phyloP scores from a whole-genome alignment of 768 basidiomycete species.

The Lactarius pseudohatsudake region DNA sequence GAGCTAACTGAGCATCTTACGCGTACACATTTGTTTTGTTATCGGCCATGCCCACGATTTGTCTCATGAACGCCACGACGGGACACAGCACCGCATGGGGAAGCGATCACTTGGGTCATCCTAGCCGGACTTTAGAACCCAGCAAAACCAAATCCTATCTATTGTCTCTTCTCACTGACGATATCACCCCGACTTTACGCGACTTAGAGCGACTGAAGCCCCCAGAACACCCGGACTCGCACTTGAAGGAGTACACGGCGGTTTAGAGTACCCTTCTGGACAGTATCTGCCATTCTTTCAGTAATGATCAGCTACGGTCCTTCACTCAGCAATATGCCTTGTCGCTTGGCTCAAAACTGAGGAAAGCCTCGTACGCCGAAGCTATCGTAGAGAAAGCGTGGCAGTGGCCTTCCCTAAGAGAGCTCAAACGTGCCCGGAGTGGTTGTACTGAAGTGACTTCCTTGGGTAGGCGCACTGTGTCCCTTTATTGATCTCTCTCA shows the following conservation, averaged over 20 bases:
- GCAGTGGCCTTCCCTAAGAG: slow-evolving; percentile 63
- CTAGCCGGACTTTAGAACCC: slow-evolving; percentile 37
- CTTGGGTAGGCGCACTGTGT: slow-evolving; percentile 42
- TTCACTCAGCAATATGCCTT: slow-evolving; percentile 53
- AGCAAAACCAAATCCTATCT: slow-evolving; percentile 58
- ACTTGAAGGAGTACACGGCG: slow-evolving; percentile 47
- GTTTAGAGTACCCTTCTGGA: slow-evolving; percentile 56
- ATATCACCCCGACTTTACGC: slow-evolving; percentile 49
- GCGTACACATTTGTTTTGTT: too few species aligned
- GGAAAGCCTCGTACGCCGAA: slow-evolving; percentile 45
- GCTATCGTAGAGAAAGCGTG: slow-evolving; percentile 64
- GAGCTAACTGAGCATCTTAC: too few species aligned
- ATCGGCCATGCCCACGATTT: too few species aligned
- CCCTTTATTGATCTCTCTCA: slow-evolving; percentile 6
- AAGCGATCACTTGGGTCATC: not conserved
- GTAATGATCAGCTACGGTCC: slow-evolving; percentile 54
- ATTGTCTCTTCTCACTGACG: slow-evolving; percentile 46
- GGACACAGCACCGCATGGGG: not conserved
- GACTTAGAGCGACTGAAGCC: slow-evolving; percentile 65
- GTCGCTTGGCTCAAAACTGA: slow-evolving; percentile 30
- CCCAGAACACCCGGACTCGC: slow-evolving; percentile 39
- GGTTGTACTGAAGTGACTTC: slow-evolving; percentile 50
- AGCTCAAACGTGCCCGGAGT: slow-evolving; percentile 49
- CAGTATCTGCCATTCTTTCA: slow-evolving; percentile 61
- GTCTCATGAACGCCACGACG: too few species aligned